Conservation (phyloP, 768 basidiomycete species). For the Ephemerocybe angulata region DNA sequence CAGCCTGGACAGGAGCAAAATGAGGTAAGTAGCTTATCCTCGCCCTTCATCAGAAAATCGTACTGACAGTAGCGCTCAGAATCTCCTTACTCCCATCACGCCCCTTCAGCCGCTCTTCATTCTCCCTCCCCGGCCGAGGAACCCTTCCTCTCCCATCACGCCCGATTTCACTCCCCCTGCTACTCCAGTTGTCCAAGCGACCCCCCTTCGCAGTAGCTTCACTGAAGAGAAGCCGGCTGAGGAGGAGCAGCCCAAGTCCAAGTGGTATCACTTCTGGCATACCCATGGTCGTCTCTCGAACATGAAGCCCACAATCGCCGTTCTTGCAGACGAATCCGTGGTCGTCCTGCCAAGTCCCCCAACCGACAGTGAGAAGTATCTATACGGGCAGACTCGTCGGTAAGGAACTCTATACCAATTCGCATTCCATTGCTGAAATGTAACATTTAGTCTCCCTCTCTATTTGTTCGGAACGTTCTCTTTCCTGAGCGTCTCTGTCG, state of each 20-base stretch:
- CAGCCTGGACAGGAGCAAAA: background rate
- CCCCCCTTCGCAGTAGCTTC: too few species aligned
- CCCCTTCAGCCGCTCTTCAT: constrained; percentile 11
- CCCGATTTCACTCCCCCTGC: background rate
- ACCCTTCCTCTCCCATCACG: constrained; percentile 2
- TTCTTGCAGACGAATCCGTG: constrained; percentile 17
- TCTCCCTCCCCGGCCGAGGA: constrained; percentile 7
- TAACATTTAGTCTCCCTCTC: constrained; percentile 13
- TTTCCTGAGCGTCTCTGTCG: constrained; percentile 23
- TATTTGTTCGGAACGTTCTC: constrained; percentile 25
- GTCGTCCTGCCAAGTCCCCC: constrained; percentile 24
- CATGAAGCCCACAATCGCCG: constrained; percentile 9
- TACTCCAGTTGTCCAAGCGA: background rate
- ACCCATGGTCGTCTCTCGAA: background rate
- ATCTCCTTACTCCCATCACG: too few species aligned
- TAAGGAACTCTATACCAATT: constrained; percentile 1
- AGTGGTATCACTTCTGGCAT: constrained; percentile 4
- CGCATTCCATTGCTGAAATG: background rate
- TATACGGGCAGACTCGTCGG: constrained; percentile 21
- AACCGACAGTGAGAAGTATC: constrained; percentile 18
- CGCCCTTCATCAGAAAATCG: too few species aligned
- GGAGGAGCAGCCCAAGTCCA: background rate
- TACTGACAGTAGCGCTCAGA: constrained; percentile 11
- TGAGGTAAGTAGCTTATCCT: background rate
- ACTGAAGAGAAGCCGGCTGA: background rate